phyloP scores from a whole-genome alignment of 306 rosid species.

The Castanea mollissima region DNA sequence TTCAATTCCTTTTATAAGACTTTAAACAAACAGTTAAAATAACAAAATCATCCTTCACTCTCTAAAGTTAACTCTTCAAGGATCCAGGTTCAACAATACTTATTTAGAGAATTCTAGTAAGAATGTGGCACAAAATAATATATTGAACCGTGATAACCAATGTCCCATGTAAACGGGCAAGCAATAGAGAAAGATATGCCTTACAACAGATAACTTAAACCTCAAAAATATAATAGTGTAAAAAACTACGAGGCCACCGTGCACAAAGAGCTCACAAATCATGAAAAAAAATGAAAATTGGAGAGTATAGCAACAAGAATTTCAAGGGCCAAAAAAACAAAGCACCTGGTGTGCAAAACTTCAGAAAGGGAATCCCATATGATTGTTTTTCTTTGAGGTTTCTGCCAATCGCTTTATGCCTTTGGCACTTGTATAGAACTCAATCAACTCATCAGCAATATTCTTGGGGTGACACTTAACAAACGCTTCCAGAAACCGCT shows the following conservation, averaged over 20 bases:
- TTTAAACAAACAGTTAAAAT: too few species aligned
- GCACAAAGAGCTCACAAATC: not conserved
- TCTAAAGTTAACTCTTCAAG: too few species aligned
- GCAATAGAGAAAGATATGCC: not conserved
- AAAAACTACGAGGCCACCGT: not conserved
- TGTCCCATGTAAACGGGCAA: too few species aligned
- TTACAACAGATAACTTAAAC: not conserved
- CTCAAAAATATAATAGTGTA: not conserved
- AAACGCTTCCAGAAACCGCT: constrained; percentile 50
- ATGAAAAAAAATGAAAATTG: not conserved
- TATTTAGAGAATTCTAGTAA: too few species aligned
- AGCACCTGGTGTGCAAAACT: not conserved
- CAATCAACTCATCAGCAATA: constrained; percentile 56
- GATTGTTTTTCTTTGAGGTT: constrained; percentile 43
- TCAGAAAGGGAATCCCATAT: constrained; percentile 68
- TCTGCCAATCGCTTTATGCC: constrained; percentile 63
- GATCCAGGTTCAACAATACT: too few species aligned
- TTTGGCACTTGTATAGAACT: constrained; percentile 54
- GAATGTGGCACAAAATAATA: too few species aligned
- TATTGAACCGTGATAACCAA: too few species aligned
- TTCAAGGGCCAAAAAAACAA: not conserved
- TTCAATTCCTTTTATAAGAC: too few species aligned
- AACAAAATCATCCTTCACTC: too few species aligned
- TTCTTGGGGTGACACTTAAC: constrained; percentile 45
- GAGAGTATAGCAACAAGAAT: not conserved